These are phyloP conservation scores for Fusarium hainanense DNA, from an alignment of 2,329 filamentous ascomycete species.

Conservation along the genomic window DNA sequence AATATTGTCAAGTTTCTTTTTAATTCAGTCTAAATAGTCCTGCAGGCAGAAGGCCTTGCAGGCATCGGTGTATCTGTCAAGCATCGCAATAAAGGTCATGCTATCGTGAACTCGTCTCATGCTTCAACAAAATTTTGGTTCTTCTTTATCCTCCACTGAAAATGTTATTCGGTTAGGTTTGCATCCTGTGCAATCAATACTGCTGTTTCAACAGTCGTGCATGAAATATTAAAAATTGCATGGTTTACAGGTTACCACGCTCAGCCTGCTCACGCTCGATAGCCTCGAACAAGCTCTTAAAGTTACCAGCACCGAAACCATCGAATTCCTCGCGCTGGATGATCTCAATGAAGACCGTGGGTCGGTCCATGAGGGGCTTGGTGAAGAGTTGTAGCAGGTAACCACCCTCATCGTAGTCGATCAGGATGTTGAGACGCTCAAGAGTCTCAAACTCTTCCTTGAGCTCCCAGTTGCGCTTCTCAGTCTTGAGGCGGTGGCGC, in stretches of 20 bases:
- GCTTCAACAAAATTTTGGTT: constrained; percentile 17
- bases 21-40: constrained; percentile 12
- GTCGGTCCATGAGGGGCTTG: constrained; percentile 91
- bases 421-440: constrained; percentile 83
- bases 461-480: constrained; percentile 70
- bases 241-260: constrained; percentile 78
- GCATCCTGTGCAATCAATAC: not conserved
- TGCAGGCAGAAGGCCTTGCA: constrained; percentile 5
- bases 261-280: constrained; percentile 92
- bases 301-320: constrained; percentile 94
- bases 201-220: not conserved
- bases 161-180: not conserved
- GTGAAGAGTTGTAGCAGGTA: constrained; percentile 84
- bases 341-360: constrained; percentile 96
- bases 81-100: constrained; percentile 15
- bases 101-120: constrained; percentile 22
- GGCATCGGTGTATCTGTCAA: constrained; percentile 18
- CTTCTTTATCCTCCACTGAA: constrained; percentile 4
- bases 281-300: constrained; percentile 94
- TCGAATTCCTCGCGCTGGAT: constrained; percentile 92
- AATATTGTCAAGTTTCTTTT: constrained; percentile 11
- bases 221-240: not conserved
- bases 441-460: constrained; percentile 84
- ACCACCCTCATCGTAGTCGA: constrained; percentile 93
- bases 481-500: constrained; percentile 75